Evolutionary conservation across 2,329 filamentous ascomycete species (phyloP).

Genomic region (Neofusicoccum laricinum): DNA sequence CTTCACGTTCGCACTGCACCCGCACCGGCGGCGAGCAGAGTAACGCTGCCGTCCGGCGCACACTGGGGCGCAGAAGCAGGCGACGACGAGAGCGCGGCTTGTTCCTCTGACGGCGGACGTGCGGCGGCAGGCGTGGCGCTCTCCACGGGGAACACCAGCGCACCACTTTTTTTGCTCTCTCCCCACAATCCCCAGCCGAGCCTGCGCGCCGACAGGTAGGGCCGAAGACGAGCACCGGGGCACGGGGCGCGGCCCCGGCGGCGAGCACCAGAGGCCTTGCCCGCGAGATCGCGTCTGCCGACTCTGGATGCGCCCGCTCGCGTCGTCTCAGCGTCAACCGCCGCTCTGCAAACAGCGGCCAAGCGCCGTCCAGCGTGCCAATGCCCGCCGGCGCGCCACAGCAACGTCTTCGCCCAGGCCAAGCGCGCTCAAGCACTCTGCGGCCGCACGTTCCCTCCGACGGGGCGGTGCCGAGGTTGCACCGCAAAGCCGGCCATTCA

Average conservation of each 20-base stretch:
- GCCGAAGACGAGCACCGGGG: neutral
- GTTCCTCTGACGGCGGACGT: neutral
- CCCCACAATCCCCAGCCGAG: constrained; percentile 2
- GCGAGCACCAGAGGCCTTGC: neutral
- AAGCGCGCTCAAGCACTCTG: constrained; percentile 5
- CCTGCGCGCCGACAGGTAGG: too few relatives aligned
- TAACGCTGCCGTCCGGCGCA: neutral
- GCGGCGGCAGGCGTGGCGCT: neutral
- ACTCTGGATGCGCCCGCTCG: neutral
- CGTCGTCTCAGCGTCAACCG: neutral
- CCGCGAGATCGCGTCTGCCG: neutral
- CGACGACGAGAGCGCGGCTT: neutral
- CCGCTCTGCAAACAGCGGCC: neutral
- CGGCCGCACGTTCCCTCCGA: neutral
- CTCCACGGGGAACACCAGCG: constrained; percentile 2
- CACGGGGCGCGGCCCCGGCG: neutral
- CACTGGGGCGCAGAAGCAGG: too few relatives aligned
- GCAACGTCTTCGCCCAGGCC: neutral
- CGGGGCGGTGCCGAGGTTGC: neutral
- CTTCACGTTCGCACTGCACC: neutral
- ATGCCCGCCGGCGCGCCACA: neutral
- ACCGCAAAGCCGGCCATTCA: neutral
- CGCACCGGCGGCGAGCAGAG: neutral
- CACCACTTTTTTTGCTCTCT: neutral
- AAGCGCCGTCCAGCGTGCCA: neutral